Conservation (phyloP, 2,329 filamentous ascomycete genomes). For the Escovopsis sp. region DNA sequence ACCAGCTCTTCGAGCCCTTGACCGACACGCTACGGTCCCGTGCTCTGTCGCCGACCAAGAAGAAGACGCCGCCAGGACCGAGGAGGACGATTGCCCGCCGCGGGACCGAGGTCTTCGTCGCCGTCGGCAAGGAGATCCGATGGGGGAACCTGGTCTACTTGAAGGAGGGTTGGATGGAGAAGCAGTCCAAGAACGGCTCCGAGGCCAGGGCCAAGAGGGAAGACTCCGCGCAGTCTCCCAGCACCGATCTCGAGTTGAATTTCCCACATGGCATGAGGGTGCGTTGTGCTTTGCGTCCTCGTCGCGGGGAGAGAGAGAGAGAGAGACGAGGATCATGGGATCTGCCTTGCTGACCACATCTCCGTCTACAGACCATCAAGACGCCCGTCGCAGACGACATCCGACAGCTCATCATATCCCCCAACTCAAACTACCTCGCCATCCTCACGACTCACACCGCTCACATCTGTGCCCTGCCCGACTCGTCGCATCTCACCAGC, state of each 20-base stretch:
- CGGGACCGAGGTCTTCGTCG: conserved; percentile 78
- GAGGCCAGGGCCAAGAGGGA: conserved; percentile 33
- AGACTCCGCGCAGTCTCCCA: conserved; percentile 24
- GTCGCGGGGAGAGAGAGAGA: background rate
- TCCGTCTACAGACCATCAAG: conserved; percentile 47
- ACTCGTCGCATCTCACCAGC: conserved; percentile 59
- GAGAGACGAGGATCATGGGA: background rate
- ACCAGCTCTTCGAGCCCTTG: conserved; percentile 55
- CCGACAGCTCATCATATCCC: conserved; percentile 71
- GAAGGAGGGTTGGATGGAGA: conserved; percentile 42
- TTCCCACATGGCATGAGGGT: conserved; percentile 19
- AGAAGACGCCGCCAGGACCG: conserved; percentile 34
- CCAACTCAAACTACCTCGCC: conserved; percentile 66
- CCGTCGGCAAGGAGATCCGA: conserved; percentile 75
- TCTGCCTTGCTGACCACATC: background rate
- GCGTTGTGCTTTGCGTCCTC: conserved; percentile 7
- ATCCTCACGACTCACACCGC: conserved; percentile 79
- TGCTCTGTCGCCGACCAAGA: conserved; percentile 26
- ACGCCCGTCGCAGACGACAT: conserved; percentile 70
- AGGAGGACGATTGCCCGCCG: conserved; percentile 60
- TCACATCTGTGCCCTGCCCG: conserved; percentile 74
- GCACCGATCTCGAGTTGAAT: conserved; percentile 15
- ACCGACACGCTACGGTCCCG: conserved; percentile 24
- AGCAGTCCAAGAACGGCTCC: conserved; percentile 16
- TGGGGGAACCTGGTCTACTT: conserved; percentile 77